Conservation (phyloP, 129 eudicot species). For the Chrysanthemum seticuspe region DNA sequence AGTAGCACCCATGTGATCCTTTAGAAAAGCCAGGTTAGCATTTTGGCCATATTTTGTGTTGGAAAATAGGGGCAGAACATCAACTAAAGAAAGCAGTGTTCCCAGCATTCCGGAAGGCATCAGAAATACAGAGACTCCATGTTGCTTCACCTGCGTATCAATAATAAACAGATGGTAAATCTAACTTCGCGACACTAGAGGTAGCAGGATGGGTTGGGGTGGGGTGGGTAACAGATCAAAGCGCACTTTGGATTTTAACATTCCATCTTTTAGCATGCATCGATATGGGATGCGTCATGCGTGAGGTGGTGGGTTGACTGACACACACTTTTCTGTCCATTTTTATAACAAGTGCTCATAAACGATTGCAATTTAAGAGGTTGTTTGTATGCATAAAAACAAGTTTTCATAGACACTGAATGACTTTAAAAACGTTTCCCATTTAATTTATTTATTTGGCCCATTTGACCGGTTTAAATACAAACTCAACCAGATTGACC, state of each 20-base stretch:
- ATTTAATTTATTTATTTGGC: not conserved
- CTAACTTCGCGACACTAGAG: not conserved
- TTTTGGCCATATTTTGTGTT: conserved; percentile 88
- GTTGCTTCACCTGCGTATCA: conserved; percentile 81
- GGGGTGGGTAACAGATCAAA: not conserved
- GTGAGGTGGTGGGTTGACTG: not conserved
- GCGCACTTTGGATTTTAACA: not conserved
- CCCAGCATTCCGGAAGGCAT: conserved; percentile 99
- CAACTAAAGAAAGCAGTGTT: conserved; percentile 85
- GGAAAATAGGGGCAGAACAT: conserved; percentile 88
- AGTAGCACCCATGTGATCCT: conserved; percentile 96
- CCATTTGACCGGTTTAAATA: no score
- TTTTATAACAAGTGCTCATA: no score
- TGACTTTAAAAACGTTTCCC: not conserved
- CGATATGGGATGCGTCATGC: not conserved
- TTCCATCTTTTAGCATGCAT: not conserved
- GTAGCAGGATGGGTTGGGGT: not conserved
- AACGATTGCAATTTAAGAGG: no score
- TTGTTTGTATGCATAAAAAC: no score
- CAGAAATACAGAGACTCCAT: conserved; percentile 89
- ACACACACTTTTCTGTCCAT: not conserved
- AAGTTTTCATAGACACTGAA: no score
- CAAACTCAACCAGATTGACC: no score
- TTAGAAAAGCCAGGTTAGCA: conserved; percentile 77
- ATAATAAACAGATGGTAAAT: conserved; percentile 17